A percentile compares a stretch with the other conserved stretches of the same genome.
phyloP scores from a whole-genome alignment of 2,329 filamentous ascomycete genomes.

The Trichoderma atrobrunneum region DNA sequence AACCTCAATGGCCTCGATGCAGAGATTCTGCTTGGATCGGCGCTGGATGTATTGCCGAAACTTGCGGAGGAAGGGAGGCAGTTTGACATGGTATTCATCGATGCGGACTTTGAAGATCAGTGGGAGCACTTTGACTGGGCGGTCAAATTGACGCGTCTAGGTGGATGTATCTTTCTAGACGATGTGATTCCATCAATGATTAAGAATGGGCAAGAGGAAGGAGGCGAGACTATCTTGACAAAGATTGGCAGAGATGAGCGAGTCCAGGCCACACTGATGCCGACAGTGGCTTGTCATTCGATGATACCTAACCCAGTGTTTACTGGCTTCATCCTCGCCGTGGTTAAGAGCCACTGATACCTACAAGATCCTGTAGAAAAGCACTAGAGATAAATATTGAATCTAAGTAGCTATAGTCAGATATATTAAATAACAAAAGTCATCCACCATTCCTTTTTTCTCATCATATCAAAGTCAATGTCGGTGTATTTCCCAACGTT shows the following conservation, averaged over 20 bases:
- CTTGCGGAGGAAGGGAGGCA: background rate
- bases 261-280: background rate
- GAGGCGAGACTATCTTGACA: background rate
- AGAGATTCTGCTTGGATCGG: background rate
- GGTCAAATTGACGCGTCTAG: background rate
- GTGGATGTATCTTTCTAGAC: background rate
- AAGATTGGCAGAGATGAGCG: background rate
- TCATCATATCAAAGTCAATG: too few relatives aligned
- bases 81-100: slow-evolving; percentile 6
- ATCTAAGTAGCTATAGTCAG: background rate
- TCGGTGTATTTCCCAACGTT: too few relatives aligned
- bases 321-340: background rate
- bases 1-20: background rate
- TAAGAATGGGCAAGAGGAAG: background rate
- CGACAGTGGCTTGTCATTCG: background rate
- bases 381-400: background rate
- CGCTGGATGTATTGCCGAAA: background rate
- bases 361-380: background rate
- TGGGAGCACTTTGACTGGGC: slow-evolving; percentile 1
- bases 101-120: background rate
- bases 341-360: background rate
- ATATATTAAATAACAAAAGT: background rate
- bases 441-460: too few relatives aligned
- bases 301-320: background rate
- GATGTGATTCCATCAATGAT: background rate